These are phyloP conservation scores for Fomitopsis schrenkii DNA, from an alignment of 1,284 basidiomycete genomes.

Conservation along the genomic window DNA sequence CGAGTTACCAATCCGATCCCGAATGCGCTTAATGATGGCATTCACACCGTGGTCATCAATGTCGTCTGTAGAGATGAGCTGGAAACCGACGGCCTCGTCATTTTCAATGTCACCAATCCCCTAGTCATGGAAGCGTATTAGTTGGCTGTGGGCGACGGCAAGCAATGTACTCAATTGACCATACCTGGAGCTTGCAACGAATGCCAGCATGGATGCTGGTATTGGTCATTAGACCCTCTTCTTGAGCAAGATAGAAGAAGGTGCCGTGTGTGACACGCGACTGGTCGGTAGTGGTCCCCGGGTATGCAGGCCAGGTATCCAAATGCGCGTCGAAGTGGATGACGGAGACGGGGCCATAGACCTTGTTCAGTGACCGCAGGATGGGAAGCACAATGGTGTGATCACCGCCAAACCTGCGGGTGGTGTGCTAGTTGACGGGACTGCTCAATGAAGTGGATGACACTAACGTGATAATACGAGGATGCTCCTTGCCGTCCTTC, in stretches of 20 bases:
- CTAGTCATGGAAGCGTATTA: slow-evolving; percentile 27
- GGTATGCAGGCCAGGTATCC: slow-evolving; percentile 59
- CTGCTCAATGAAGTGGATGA: background rate
- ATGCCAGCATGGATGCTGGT: slow-evolving; percentile 77
- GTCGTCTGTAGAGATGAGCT: slow-evolving; percentile 70
- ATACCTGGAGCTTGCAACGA: slow-evolving; percentile 62
- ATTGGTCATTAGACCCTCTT: slow-evolving; percentile 71
- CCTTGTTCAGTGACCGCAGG: slow-evolving; percentile 63
- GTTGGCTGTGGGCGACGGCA: background rate
- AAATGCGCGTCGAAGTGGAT: slow-evolving; percentile 83
- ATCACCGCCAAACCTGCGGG: slow-evolving; percentile 65
- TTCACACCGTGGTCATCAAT: slow-evolving; percentile 67
- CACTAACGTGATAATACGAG: slow-evolving; percentile 60
- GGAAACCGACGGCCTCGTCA: slow-evolving; percentile 64
- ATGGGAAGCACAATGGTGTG: slow-evolving; percentile 79
- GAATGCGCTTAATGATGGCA: slow-evolving; percentile 60
- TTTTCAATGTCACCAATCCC: slow-evolving; percentile 56
- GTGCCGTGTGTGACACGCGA: slow-evolving; percentile 72
- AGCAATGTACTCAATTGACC: background rate
- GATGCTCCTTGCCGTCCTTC: slow-evolving; percentile 54
- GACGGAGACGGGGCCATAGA: slow-evolving; percentile 74
- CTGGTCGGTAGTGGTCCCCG: slow-evolving; percentile 50
- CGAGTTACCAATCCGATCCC: slow-evolving; percentile 57
- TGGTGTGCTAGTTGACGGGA: background rate
- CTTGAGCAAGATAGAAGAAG: slow-evolving; percentile 69